Conservation (phyloP, 768 basidiomycete genomes). For the Tricholoma flavovirens region DNA sequence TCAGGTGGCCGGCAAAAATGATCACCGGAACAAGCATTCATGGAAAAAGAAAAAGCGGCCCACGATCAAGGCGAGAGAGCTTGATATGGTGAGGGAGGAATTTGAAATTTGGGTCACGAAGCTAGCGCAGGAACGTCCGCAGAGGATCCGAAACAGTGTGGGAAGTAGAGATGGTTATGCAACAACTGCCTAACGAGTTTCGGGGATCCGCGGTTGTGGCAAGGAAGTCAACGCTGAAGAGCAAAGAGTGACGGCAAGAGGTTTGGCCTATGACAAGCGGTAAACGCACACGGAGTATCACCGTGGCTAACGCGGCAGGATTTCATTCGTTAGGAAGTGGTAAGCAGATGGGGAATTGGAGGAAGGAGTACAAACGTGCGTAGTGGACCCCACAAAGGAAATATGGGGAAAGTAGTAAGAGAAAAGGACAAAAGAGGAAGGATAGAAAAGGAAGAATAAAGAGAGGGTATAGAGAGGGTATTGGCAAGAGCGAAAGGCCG, state of each 20-base stretch:
- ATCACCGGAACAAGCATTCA: not conserved
- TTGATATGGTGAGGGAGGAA: conserved; percentile 2
- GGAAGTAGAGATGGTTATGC: not conserved
- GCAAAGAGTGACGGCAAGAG: not conserved
- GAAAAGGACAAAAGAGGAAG: not conserved
- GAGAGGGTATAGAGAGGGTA: not conserved
- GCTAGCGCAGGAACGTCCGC: not conserved
- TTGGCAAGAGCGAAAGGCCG: not conserved
- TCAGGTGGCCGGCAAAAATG: not conserved
- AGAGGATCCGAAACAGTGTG: not conserved
- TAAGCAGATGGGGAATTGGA: conserved; percentile 6
- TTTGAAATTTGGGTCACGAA: not conserved
- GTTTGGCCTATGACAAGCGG: not conserved
- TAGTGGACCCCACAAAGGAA: conserved; percentile 1
- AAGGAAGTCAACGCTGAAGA: too few relatives aligned
- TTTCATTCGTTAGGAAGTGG: conserved; percentile 4
- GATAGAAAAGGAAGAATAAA: not conserved
- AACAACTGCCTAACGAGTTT: not conserved
- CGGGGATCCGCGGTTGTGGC: conserved; percentile 2
- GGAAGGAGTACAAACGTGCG: conserved; percentile 14
- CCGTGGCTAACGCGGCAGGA: conserved; percentile 2
- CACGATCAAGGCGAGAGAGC: not conserved
- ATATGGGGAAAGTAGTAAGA: not conserved
- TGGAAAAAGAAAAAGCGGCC: not conserved
- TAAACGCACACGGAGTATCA: not conserved